Conservation (phyloP, 805 yeast species). For the Candida maris region DNA sequence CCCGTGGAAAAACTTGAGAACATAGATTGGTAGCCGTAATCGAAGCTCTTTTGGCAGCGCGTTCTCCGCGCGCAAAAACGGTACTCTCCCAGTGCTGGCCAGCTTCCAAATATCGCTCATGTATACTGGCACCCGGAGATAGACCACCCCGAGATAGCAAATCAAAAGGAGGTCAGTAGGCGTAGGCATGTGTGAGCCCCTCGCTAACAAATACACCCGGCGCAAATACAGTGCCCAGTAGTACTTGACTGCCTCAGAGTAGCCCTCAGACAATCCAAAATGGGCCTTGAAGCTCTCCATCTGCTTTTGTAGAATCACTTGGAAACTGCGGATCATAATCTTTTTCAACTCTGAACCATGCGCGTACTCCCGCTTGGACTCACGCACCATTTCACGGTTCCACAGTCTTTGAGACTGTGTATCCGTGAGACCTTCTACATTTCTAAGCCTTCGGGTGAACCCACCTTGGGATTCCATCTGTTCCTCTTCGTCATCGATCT, state of each 20-base stretch:
- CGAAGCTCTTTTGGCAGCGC: constrained; percentile 21
- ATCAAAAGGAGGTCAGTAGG: constrained; percentile 32
- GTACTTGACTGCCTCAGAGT: constrained; percentile 30
- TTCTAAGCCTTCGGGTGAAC: constrained; percentile 49
- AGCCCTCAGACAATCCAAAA: constrained; percentile 17
- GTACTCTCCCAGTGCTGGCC: constrained; percentile 43
- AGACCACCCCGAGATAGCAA: constrained; percentile 49
- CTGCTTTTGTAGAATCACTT: constrained; percentile 45
- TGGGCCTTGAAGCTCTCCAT: constrained; percentile 36
- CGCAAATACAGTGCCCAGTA: constrained; percentile 22
- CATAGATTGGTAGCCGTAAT: constrained; percentile 14
- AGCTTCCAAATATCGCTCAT: constrained; percentile 43
- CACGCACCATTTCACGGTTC: constrained; percentile 11
- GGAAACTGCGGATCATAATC: constrained; percentile 22
- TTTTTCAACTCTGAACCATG: constrained; percentile 24
- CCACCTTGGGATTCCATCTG: constrained; percentile 56
- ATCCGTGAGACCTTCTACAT: constrained; percentile 41
- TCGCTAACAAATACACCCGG: constrained; percentile 5
- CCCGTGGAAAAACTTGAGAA: constrained; percentile 15
- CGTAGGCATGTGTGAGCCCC: constrained; percentile 8
- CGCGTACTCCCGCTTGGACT: constrained; percentile 11
- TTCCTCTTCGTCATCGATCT: constrained; percentile 80
- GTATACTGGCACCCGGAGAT: constrained; percentile 48
- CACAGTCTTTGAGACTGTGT: constrained; percentile 11
- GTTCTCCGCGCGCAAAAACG: constrained; percentile 31